Conservation (phyloP, 805 yeast genomes). For the Candida corydali region DNA sequence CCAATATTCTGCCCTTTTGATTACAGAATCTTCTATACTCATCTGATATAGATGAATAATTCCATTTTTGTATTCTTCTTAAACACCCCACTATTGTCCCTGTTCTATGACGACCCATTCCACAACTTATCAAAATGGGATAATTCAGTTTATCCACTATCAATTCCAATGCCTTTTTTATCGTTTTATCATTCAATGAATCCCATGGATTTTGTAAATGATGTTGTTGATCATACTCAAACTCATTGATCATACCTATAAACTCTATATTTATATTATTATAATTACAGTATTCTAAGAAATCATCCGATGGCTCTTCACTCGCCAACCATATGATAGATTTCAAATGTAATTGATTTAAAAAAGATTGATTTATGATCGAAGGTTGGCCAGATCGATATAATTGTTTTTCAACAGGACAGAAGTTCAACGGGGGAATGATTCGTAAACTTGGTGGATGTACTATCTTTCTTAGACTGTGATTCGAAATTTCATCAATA, state of each 20-base stretch:
- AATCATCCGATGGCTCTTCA: constrained; percentile 90
- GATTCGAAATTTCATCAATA: not conserved
- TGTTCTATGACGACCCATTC: constrained; percentile 97
- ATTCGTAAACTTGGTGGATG: constrained; percentile 62
- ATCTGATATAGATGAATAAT: constrained; percentile 83
- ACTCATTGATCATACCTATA: constrained; percentile 73
- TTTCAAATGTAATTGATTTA: constrained; percentile 66
- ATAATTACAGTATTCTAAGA: constrained; percentile 74
- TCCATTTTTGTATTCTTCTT: constrained; percentile 95
- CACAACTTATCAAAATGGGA: constrained; percentile 90
- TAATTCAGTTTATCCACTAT: constrained; percentile 70
- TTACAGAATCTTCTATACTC: constrained; percentile 95
- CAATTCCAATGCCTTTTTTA: constrained; percentile 71
- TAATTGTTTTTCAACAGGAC: constrained; percentile 86
- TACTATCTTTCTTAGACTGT: constrained; percentile 22
- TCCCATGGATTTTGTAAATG: constrained; percentile 83
- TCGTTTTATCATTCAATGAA: constrained; percentile 79
- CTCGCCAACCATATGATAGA: constrained; percentile 92
- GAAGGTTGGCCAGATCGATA: constrained; percentile 95
- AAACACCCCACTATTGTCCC: constrained; percentile 96
- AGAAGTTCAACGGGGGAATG: constrained; percentile 92
- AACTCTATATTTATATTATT: constrained; percentile 74
- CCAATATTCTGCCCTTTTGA: constrained; percentile 82
- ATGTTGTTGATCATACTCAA: constrained; percentile 26
- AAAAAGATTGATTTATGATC: constrained; percentile 84